Evolutionary conservation across 1,139 yeast species (phyloP).

Genomic region (Lizanozyma gosingica): DNA sequence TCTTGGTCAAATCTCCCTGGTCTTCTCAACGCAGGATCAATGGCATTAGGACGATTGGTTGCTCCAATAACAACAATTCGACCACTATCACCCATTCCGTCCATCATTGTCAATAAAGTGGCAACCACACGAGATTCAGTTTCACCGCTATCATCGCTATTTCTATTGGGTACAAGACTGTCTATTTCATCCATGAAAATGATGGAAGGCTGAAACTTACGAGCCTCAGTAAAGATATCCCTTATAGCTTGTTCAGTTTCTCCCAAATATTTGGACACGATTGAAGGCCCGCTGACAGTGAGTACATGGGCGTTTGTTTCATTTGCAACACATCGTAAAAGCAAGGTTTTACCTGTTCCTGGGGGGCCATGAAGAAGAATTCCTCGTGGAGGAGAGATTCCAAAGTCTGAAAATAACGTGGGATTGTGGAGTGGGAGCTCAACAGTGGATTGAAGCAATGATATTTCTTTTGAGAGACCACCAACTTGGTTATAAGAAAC

Average conservation of each 20-base stretch:
- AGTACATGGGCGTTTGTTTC: constrained; percentile 72
- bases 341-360: constrained; percentile 94
- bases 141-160: constrained; percentile 79
- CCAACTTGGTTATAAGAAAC: constrained; percentile 55
- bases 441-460: constrained; percentile 53
- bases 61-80: constrained; percentile 77
- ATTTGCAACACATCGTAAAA: constrained; percentile 71
- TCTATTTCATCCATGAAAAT: constrained; percentile 90
- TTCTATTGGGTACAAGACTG: constrained; percentile 77
- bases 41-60: constrained; percentile 65
- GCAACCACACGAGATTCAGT: constrained; percentile 87
- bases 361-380: constrained; percentile 90
- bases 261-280: constrained; percentile 86
- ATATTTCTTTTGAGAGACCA: constrained; percentile 63
- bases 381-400: constrained; percentile 89
- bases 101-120: constrained; percentile 80
- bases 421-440: constrained; percentile 80
- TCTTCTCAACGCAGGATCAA: constrained; percentile 49
- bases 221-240: constrained; percentile 78
- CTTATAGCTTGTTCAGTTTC: constrained; percentile 84
- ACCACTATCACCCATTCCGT: constrained; percentile 68
- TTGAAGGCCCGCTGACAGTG: constrained; percentile 83
- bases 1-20: constrained; percentile 87
- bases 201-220: constrained; percentile 75
- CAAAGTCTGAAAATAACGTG: constrained; percentile 67